Evolutionary conservation across 257 asterid species (phyloP).

Genomic region (Marsdenia floribunda): DNA sequence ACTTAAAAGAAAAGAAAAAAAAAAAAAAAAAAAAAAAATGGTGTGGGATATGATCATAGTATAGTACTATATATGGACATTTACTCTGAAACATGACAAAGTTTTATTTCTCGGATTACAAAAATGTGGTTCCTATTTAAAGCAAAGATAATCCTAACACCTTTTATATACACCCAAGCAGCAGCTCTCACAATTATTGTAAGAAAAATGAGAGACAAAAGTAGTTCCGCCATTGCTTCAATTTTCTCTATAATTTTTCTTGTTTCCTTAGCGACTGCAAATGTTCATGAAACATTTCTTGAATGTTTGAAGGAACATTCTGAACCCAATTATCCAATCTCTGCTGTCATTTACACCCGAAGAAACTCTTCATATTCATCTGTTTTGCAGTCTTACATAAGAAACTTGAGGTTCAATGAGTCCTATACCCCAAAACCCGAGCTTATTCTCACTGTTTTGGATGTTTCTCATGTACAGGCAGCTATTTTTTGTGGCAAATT

Average conservation of each 20-base stretch:
- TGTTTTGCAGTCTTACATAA: constrained; percentile 41
- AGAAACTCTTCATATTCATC: constrained; percentile 43
- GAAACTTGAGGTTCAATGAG: constrained; percentile 55
- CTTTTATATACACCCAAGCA: too few species aligned
- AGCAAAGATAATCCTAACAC: too few species aligned
- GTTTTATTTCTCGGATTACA: too few species aligned
- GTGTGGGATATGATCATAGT: too few species aligned
- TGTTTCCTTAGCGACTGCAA: constrained; percentile 12
- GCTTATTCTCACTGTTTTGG: constrained; percentile 41
- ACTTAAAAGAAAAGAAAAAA: too few species aligned
- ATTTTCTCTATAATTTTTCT: constrained; percentile 18
- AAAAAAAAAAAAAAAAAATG: too few species aligned
- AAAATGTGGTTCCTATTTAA: too few species aligned
- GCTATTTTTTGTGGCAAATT: constrained; percentile 36
- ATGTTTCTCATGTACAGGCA: constrained; percentile 51
- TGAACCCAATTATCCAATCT: constrained; percentile 35
- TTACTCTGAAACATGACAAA: too few species aligned
- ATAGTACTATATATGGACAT: too few species aligned
- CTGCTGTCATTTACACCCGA: constrained; percentile 35
- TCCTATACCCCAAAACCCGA: constrained; percentile 48
- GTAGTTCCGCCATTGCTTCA: constrained; percentile 10
- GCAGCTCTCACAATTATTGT: too few species aligned
- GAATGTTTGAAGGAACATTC: constrained; percentile 33
- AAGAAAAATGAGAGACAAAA: constrained; percentile 27
- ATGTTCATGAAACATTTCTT: constrained; percentile 24